Evolutionary conservation across 169 alveolate species (phyloP), one percentile per base, ranked within the genome.

Genomic region (Plasmodium billcollinsi): DNA sequence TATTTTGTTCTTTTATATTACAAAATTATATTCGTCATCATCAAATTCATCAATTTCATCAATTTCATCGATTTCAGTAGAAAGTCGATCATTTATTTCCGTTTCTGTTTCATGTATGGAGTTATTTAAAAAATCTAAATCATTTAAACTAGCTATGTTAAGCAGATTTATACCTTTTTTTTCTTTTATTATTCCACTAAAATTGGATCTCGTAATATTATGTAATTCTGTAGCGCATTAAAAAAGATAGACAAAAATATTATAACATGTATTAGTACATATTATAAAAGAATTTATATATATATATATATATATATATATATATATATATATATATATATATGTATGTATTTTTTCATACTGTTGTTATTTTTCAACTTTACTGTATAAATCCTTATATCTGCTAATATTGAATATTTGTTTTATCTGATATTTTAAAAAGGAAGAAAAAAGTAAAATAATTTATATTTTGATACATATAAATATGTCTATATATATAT

Each of bases 1-100:
- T n/a, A n/a, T n/a, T n/a, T n/a, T 24, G 3, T 72, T 74, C 59
- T 74, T 74, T 6, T 15, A 9, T 29, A 78, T 54, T 67, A 80
- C 90, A 61, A 80, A 80, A 29, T 80, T 80, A 45, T 80, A 80
- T 50, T 80, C 83, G 52, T 80, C 90, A 6, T 80, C 83, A 39
- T 69, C 69, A 69, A 49, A 80, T 54, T 80, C 78, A 15, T 76
- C 89, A 63, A 63, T 26, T 14, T 76, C 73, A 3, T 80, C 90
- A 26, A 67, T 26, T 14, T 76, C 73, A 3, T 80, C 90, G n/a
- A 67, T 20, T 20, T 80, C 76, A 8, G 90, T 66, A 6, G 83
- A 69, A 2, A 56, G 54, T 0, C 15, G 73, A 1, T 80, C 90
- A 52, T 66, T 67, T 54, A 69, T 69, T 66, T 67, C 83, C 12